Base-by-base conservation (phyloP, 495 filamentous ascomycete genomes). In the Cenococcum geophilum region DNA sequence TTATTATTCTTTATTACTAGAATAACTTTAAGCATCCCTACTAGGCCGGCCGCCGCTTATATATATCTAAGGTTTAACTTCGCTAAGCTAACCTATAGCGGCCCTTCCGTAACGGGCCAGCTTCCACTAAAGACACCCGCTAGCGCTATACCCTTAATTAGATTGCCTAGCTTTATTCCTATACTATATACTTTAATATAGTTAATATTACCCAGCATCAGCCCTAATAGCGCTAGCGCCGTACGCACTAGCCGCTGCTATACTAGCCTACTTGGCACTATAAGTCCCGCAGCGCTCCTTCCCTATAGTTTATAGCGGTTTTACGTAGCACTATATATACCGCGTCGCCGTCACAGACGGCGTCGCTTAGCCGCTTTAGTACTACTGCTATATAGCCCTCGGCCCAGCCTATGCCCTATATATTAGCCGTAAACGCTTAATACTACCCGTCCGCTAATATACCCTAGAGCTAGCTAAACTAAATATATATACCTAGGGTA, bases 111-210 rank as follows among this genome's bases (percentile, higher is more conserved):
- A 51, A 40, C 6, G 16, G 36, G 43, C 3, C 27, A 51, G 16
- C 10, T n/a, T 4, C n/a, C 48, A 4, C 75, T 75, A 50, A 71
- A 72, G 27, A 72, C 64, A 34, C 63, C 56, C 14, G 42, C 37
- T 54, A 85, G 80, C 3, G 83, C 83, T 3, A 69, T 75, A 0
- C 77, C 73, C 64, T 89, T 85, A 0, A 82, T 75, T 0, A 81
- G 82, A 64, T 89, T 85, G 21, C 62, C 62, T 9, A 49, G 49
- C 21, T 21, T 20, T 1, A 56, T 64, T 4, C 57, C 62, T 1
- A 56, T 64, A 10, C 54, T 56, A 21, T 59, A 56, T 3, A 35
- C 57, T 48, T 60, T 56, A 4, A 64, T 11, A 51, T 55, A 64
- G 4, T 18, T 5, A 5, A 42, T 56, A 1, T 54, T 5, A 16